Evolutionary conservation across 2,329 filamentous ascomycete genomes (phyloP), one percentile per base, ranked within the genome.

Genomic region (Fusarium acutatum): DNA sequence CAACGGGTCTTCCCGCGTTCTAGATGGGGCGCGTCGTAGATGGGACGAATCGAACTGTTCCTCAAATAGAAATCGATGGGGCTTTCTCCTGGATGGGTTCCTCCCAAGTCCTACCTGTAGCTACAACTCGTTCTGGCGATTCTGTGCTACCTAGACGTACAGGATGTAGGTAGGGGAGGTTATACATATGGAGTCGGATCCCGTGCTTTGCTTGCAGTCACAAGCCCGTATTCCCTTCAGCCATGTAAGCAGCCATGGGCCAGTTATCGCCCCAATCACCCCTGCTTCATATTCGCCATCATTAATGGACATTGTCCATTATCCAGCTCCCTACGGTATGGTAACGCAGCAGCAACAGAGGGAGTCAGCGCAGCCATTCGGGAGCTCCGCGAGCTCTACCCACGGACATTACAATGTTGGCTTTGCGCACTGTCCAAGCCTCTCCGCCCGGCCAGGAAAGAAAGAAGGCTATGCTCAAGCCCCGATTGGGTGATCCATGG

Each of bases 311-410:
- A 41, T 71, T 44, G 40, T 41, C 54, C 40, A 37, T 60, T 38
- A 34, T 50, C 24, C 60, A 28, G 32, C 34, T 59, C 46, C 56
- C 46, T n/a, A 57, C 34, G 43, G 34, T 52, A 69, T 62, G 64
- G 54, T 68, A 62, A 72, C 52, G 60, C 72, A 43, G 56, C 72
- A 53, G 47, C 54, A 58, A 47, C 24, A 46, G 40, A 34, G 37
- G 26, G 32, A 70, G 44, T 30, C 43, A 61, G 60, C 47, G 41
- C 56, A 50, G 44, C 69, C 72, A 73, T 58, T 73, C 72, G 69
- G 69, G 69, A 70, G 65, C 65, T 61, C 71, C 58, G 65, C 65
- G 46, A 56, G 40, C 30, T 66, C 56, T 50, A 54, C 56, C 43
- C 49, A 60, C 43, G 35, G 32, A 24, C 37, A 60, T 67, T 54